Conservation (phyloP, 2,329 filamentous ascomycete genomes). For the Sarocladium brachiariae region DNA sequence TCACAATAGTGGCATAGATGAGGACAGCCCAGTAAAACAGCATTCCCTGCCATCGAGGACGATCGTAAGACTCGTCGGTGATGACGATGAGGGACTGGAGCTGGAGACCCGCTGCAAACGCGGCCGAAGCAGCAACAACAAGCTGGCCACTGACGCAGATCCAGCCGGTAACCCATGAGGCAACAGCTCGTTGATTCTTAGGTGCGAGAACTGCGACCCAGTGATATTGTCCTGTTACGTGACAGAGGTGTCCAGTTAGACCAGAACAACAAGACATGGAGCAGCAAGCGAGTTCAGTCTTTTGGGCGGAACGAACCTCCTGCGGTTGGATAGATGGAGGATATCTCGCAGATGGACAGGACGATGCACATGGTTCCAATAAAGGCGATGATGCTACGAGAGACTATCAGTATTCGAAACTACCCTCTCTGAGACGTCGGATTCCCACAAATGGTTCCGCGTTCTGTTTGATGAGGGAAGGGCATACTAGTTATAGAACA, state of each 20-base stretch:
- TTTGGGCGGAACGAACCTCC: too few species aligned
- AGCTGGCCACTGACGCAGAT: constrained; percentile 39
- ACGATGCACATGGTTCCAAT: constrained; percentile 28
- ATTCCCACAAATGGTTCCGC: too few species aligned
- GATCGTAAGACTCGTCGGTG: constrained; percentile 33
- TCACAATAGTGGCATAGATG: constrained; percentile 28
- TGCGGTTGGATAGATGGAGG: constrained; percentile 28
- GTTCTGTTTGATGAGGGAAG: too few species aligned
- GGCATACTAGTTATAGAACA: not conserved
- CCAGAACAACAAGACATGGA: too few species aligned
- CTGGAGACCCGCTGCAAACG: constrained; percentile 37
- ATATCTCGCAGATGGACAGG: constrained; percentile 32
- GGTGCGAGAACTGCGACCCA: constrained; percentile 33
- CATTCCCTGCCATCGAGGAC: constrained; percentile 37
- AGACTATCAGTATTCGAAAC: too few species aligned
- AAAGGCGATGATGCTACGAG: constrained; percentile 36
- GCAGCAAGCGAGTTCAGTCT: constrained; percentile 10
- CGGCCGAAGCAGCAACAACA: constrained; percentile 37
- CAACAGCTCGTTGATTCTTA: constrained; percentile 4
- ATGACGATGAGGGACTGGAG: constrained; percentile 35
- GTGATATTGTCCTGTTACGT: constrained; percentile 39
- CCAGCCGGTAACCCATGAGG: constrained; percentile 28
- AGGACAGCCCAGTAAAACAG: constrained; percentile 39
- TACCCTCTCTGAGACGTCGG: too few species aligned
- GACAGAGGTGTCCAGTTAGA: too few species aligned